A percentile compares a stretch with the other conserved stretches of the same genome.
Conservation (phyloP, 345 rosid genomes). For the Bruguiera gymnorhiza region DNA sequence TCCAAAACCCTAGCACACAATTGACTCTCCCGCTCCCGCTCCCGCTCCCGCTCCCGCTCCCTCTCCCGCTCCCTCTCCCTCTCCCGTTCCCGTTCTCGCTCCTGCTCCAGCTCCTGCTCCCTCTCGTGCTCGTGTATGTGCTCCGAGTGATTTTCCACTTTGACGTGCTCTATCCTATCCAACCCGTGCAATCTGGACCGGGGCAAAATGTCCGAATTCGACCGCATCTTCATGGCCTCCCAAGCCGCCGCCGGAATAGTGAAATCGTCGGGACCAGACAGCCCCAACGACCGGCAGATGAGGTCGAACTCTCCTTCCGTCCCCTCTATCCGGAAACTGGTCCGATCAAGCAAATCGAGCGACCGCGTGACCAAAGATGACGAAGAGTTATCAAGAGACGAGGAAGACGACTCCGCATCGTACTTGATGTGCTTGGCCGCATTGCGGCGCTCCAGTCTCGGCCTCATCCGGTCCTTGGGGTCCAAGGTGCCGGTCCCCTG, state of each 20-base stretch:
- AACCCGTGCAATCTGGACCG: slow-evolving; percentile 36
- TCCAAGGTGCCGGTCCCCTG: slow-evolving; percentile 34
- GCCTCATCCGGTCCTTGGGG: slow-evolving; percentile 25
- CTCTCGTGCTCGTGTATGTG: background rate
- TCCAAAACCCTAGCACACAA: slow-evolving; percentile 35
- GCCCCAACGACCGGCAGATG: slow-evolving; percentile 48
- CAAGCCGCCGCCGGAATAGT: slow-evolving; percentile 65
- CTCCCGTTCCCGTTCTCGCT: slow-evolving; percentile 6
- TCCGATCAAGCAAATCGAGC: slow-evolving; percentile 45
- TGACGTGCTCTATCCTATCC: slow-evolving; percentile 20
- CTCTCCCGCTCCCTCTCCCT: slow-evolving; percentile 4
- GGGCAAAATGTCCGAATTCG: slow-evolving; percentile 53
- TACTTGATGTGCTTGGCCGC: slow-evolving; percentile 64
- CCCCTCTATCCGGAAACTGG: slow-evolving; percentile 77
- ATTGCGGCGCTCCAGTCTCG: slow-evolving; percentile 63
- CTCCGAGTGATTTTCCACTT: slow-evolving; percentile 12
- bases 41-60: slow-evolving; percentile 15
- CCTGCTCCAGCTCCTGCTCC: slow-evolving; percentile 9
- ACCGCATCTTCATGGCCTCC: slow-evolving; percentile 64
- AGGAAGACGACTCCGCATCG: slow-evolving; percentile 40
- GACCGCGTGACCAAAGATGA: slow-evolving; percentile 58
- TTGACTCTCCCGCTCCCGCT: slow-evolving; percentile 34
- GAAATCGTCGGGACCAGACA: slow-evolving; percentile 72
- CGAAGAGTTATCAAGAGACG: slow-evolving; percentile 15
- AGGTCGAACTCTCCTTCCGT: slow-evolving; percentile 59